Percentiles rank a stretch among this genome's conserved stretches.
These are phyloP conservation scores for Kwoniella botswanensis DNA, from an alignment of 768 basidiomycete genomes.

Conservation along the genomic window DNA sequence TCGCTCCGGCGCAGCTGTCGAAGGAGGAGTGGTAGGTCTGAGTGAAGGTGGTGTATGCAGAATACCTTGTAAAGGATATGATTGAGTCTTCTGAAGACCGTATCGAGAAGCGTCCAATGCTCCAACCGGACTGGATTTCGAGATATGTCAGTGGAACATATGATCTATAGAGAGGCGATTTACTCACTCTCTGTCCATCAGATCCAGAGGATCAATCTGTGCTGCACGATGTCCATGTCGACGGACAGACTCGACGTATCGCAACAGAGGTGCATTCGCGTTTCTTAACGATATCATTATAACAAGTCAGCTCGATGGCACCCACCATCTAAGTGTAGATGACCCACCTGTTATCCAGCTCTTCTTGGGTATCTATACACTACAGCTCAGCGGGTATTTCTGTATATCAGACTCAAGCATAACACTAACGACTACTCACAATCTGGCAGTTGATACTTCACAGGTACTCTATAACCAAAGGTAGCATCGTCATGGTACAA, in stretches of 20 bases:
- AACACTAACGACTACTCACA: conserved; percentile 27
- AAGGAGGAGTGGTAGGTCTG: conserved; percentile 22
- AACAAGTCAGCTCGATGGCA: conserved; percentile 64
- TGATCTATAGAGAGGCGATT: not conserved
- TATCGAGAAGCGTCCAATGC: conserved; percentile 79
- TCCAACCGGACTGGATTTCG: conserved; percentile 25
- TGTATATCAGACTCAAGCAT: not conserved
- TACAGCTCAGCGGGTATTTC: not conserved
- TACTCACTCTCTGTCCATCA: conserved; percentile 80
- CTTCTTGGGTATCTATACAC: conserved; percentile 36
- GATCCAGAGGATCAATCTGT: conserved; percentile 80
- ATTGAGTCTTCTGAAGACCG: conserved; percentile 67
- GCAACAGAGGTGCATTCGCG: conserved; percentile 75
- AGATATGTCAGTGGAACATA: not conserved
- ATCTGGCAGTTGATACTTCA: conserved; percentile 37
- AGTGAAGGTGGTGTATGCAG: conserved; percentile 60
- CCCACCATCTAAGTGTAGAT: not conserved
- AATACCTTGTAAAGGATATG: conserved; percentile 79
- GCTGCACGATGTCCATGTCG: conserved; percentile 47
- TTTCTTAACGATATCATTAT: conserved; percentile 70
- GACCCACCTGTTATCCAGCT: conserved; percentile 43
- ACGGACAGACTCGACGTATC: conserved; percentile 88
- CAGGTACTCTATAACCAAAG: conserved; percentile 43
- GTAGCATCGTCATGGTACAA: conserved; percentile 44
- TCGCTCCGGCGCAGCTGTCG: conserved; percentile 31